Conservation (phyloP, 2,329 filamentous ascomycete species). For the Raffaelea ambrosiae region DNA sequence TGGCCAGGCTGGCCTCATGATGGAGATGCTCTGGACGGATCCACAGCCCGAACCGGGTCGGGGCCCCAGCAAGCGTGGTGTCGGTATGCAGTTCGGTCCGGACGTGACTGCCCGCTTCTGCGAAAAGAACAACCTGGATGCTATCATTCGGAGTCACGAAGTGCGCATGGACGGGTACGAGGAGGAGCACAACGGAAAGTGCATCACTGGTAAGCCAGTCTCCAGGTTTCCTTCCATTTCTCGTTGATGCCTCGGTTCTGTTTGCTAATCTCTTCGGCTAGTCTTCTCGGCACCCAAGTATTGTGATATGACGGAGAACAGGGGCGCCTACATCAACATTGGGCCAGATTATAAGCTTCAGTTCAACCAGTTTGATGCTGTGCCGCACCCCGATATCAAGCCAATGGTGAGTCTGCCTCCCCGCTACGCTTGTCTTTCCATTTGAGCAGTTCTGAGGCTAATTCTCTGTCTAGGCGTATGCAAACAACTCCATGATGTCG, state of each 20-base stretch:
- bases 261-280: conserved; percentile 20
- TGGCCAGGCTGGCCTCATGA: conserved; percentile 92
- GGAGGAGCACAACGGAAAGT: conserved; percentile 89
- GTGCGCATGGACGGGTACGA: conserved; percentile 99
- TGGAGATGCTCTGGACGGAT: conserved; percentile 99
- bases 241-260: background rate
- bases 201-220: conserved; percentile 71
- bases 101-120: conserved; percentile 96
- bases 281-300: conserved; percentile 98
- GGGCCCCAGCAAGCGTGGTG: conserved; percentile 91
- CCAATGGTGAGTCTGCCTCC: conserved; percentile 66
- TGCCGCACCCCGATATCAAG: conserved; percentile 90
- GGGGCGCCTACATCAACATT: conserved; percentile 97
- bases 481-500: conserved; percentile 72
- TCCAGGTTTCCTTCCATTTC: background rate
- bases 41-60: conserved; percentile 79
- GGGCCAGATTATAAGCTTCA: conserved; percentile 83
- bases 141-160: conserved; percentile 94
- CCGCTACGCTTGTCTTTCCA: background rate
- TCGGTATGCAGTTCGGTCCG: conserved; percentile 92
- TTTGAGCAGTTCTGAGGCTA: background rate
- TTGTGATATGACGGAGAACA: conserved; percentile 96
- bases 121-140: conserved; percentile 88
- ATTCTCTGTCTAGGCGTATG: conserved; percentile 57
- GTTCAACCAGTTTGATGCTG: conserved; percentile 91